Evolutionary conservation across 176 grass and related monocot species (phyloP).

Genomic region (Avena sativa): DNA sequence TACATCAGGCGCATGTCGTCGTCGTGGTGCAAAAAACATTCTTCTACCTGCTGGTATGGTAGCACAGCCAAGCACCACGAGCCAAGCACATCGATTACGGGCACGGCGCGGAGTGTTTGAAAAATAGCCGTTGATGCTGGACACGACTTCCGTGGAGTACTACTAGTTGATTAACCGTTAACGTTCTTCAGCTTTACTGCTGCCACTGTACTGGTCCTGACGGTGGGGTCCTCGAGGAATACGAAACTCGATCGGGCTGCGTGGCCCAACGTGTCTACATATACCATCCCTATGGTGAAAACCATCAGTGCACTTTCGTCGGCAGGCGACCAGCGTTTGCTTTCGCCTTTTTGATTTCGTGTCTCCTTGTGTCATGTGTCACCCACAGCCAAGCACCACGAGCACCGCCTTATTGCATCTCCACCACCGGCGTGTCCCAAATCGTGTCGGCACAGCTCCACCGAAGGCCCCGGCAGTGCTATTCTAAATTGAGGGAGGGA

Average conservation of each 20-base stretch:
- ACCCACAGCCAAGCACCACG: background rate
- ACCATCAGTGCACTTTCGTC: conserved; percentile 6
- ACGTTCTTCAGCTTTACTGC: background rate
- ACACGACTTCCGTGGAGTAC: no score
- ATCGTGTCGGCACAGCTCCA: no score
- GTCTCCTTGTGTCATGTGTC: background rate
- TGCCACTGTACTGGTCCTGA: background rate
- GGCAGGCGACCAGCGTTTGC: background rate
- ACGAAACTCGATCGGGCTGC: background rate
- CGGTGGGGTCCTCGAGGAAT: background rate
- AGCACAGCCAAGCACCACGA: no score
- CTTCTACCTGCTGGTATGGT: no score
- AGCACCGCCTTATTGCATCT: no score
- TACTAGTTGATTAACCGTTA: background rate
- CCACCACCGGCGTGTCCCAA: no score
- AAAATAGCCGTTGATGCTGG: conserved; percentile 43
- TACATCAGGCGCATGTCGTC: no score
- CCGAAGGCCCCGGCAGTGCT: no score
- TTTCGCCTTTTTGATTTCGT: background rate
- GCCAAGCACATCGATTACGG: no score
- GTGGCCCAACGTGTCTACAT: background rate
- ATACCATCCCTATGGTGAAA: background rate
- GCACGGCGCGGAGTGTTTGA: conserved; percentile 36
- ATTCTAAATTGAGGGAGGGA: no score
- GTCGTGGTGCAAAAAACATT: no score